Evolutionary conservation across 345 rosid species (phyloP).

Genomic region (Noccaea caerulescens): DNA sequence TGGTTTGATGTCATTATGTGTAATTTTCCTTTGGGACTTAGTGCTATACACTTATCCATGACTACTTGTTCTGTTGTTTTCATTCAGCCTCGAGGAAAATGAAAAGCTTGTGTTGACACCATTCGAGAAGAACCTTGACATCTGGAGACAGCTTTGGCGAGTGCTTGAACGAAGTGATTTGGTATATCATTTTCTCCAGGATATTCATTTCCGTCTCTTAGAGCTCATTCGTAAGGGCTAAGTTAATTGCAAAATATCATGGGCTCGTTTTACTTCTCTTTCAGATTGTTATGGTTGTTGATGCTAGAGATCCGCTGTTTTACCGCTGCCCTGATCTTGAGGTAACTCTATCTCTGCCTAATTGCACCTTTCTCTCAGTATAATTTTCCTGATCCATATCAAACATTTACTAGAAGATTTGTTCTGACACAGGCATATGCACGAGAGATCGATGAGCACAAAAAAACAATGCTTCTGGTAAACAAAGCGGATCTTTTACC

Average conservation of each 20-base stretch:
- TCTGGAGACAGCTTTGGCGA: constrained; percentile 99
- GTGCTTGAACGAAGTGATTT: constrained; percentile 95
- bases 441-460: constrained; percentile 73
- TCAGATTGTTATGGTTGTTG: constrained; percentile 98
- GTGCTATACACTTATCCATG: constrained; percentile 8
- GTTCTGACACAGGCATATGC: constrained; percentile 66
- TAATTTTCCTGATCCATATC: constrained; percentile 7
- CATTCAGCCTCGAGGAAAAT: constrained; percentile 88
- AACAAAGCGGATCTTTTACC: constrained; percentile 97
- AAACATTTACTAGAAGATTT: constrained; percentile 13
- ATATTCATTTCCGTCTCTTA: background rate
- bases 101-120: constrained; percentile 93
- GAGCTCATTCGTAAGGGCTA: background rate
- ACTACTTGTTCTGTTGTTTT: constrained; percentile 26
- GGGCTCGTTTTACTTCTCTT: constrained; percentile 18
- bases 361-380: constrained; percentile 24
- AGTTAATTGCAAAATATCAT: background rate
- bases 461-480: constrained; percentile 81
- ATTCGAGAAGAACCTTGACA: constrained; percentile 95
- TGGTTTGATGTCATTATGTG: constrained; percentile 13
- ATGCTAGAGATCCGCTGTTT: constrained; percentile 89
- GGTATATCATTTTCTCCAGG: constrained; percentile 50
- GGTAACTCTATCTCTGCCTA: constrained; percentile 51
- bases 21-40: constrained; percentile 1
- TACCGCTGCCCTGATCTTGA: constrained; percentile 94